A percentile compares a stretch with the other conserved stretches of the same genome.
phyloP scores from a whole-genome alignment of 1,284 basidiomycete species.

The Ustilago shanxiensis region DNA sequence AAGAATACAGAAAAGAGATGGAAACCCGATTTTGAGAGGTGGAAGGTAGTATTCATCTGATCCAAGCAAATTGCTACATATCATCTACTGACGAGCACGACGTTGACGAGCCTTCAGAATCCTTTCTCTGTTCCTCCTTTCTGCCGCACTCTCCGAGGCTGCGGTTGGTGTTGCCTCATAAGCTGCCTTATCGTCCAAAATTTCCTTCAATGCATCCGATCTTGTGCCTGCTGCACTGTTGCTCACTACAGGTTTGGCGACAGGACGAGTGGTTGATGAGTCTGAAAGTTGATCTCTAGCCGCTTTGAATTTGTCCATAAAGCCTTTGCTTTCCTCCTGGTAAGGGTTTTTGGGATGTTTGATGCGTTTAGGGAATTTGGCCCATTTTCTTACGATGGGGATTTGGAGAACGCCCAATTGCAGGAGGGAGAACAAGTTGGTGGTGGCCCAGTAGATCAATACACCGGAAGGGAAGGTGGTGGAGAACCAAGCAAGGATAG shows the following conservation, averaged over 20 bases:
- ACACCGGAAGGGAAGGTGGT: conserved; percentile 74
- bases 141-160: conserved; percentile 8
- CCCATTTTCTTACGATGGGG: conserved; percentile 42
- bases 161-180: conserved; percentile 22
- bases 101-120: conserved; percentile 48
- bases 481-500: conserved; percentile 77
- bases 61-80: too few relatives aligned
- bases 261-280: conserved; percentile 3
- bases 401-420: conserved; percentile 71
- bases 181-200: conserved; percentile 38
- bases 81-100: conserved; percentile 27
- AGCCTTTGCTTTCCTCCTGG: conserved; percentile 25
- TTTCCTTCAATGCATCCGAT: conserved; percentile 45
- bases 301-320: conserved; percentile 45
- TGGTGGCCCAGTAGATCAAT: conserved; percentile 75
- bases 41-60: neutral
- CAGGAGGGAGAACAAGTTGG: conserved; percentile 73
- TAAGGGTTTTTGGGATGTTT: conserved; percentile 53
- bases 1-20: conserved; percentile 22
- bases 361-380: conserved; percentile 53
- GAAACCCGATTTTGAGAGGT: conserved; percentile 3
- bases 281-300: conserved; percentile 23
- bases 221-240: conserved; percentile 10
- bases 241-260: conserved; percentile 9
- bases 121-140: conserved; percentile 26